Evolutionary conservation across 2,329 filamentous ascomycete genomes (phyloP).

Genomic region (Penicillium concentricum): DNA sequence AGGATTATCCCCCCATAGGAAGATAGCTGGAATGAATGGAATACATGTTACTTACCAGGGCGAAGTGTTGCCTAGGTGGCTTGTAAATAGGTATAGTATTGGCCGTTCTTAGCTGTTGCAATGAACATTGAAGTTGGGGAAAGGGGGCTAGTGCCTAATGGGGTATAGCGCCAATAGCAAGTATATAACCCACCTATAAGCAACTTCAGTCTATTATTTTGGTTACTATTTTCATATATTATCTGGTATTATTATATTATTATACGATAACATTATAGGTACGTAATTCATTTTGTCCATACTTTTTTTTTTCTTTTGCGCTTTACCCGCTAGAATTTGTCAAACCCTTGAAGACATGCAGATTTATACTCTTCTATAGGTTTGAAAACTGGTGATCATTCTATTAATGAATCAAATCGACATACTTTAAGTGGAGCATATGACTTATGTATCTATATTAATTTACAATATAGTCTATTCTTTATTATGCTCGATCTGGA

Average conservation of each 20-base stretch:
- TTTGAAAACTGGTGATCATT: background rate
- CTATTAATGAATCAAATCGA: background rate
- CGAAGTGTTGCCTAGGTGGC: background rate
- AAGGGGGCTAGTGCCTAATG: constrained; percentile 4
- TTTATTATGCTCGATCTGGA: constrained; percentile 4
- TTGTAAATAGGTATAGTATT: background rate
- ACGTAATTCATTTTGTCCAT: background rate
- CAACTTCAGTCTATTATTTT: background rate
- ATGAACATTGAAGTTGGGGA: constrained; percentile 8
- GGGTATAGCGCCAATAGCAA: constrained; percentile 1
- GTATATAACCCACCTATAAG: background rate
- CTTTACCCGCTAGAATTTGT: constrained; percentile 15
- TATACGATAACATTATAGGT: background rate
- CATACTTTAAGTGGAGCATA: background rate
- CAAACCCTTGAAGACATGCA: background rate
- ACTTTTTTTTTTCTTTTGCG: constrained; percentile 8
- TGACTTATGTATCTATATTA: background rate
- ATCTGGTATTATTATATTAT: background rate
- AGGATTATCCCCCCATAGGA: background rate
- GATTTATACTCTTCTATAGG: background rate
- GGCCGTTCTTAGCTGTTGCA: background rate
- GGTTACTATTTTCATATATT: background rate
- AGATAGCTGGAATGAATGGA: background rate
- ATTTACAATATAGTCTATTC: background rate
- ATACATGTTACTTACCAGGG: background rate